Base-by-base conservation (phyloP, 2,329 filamentous ascomycete genomes). In the Cordyceps cicadae region DNA sequence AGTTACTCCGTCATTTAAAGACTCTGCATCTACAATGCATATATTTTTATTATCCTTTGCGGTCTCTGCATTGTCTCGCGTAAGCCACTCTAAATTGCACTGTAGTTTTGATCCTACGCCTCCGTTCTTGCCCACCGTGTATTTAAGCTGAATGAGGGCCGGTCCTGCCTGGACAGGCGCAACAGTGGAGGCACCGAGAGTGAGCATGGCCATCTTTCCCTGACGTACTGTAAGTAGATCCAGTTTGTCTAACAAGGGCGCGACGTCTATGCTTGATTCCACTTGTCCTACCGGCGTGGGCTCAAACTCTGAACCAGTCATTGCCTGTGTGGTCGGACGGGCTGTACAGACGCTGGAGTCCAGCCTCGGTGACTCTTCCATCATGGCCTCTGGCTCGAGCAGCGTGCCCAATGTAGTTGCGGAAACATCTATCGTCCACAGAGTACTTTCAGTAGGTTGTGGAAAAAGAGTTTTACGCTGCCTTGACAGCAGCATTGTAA, bases 371-470 rank as follows among this genome's bases (percentile, higher is more conserved):
- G 34, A 17, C 19, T 41, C 21, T n/a, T 41, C 3, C 3, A 19
- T 19, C 1, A 29, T 29, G 15, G 5, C 1, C 8, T 9, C 49
- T 51, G n/a, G 26, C 7, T 17, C 9, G 9, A 34, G 7, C 4
- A 34, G 46, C 14, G 21, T 39, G 14, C 57, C 29, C 4, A 48
- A 17, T 60, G 14, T 60, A 39, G 57, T 54, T 37, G 17, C 32
- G 11, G 57, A 54, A 46, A 48, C 19, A 46, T 49, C 49, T 15
- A 60, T 54, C 3, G 15, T 54, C 57, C 29, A 60, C n/a, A 53
- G 14, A 37, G 29, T 54, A 41, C 50, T 54, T 48, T 54, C 15
- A 49, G 50, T 60, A 14, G 50, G 50, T 29, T 54, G 41, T 3
- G 14, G 39, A 29, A 39, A 53, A n/a, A 54, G 26, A 48, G 50